Percentiles rank a stretch among this genome's conserved stretches.
These are phyloP conservation scores for Metschnikowia matae DNA, from an alignment of 805 yeast genomes.

Conservation along the genomic window DNA sequence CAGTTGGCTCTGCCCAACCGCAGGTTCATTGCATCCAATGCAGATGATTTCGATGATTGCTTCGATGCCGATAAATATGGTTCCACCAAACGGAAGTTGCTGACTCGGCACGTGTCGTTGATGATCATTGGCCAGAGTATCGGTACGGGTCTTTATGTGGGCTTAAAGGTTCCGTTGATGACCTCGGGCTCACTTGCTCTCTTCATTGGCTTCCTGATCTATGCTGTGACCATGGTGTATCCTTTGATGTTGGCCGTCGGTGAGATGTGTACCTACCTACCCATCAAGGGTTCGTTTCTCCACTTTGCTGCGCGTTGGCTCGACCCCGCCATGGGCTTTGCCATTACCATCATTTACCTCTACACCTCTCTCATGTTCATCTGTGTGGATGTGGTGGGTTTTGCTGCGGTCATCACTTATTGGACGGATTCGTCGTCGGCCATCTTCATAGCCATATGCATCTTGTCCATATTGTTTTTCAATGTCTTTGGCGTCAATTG, in stretches of 20 bases:
- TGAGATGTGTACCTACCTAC: slow-evolving; percentile 36
- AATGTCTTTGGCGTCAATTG: slow-evolving; percentile 25
- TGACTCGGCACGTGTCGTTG: slow-evolving; percentile 31
- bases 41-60: slow-evolving; percentile 25
- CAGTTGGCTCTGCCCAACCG: slow-evolving; percentile 11
- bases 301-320: slow-evolving; percentile 34
- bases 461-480: slow-evolving; percentile 26
- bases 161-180: slow-evolving; percentile 28
- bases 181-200: slow-evolving; percentile 33
- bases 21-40: slow-evolving; percentile 8
- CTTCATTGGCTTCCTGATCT: slow-evolving; percentile 28
- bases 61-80: slow-evolving; percentile 28
- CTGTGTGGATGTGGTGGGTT: slow-evolving; percentile 32
- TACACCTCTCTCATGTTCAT: slow-evolving; percentile 33
- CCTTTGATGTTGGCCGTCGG: slow-evolving; percentile 36
- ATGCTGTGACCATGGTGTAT: slow-evolving; percentile 30
- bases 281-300: slow-evolving; percentile 33
- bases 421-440: slow-evolving; percentile 34
- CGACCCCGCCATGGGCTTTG: slow-evolving; percentile 36
- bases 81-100: slow-evolving; percentile 25
- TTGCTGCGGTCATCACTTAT: slow-evolving; percentile 26
- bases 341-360: slow-evolving; percentile 30
- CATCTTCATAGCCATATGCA: slow-evolving; percentile 27
- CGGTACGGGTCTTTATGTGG: slow-evolving; percentile 36
- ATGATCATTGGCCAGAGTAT: slow-evolving; percentile 34